Conservation (phyloP, 306 rosid species). For the Vigna nakashimae region DNA sequence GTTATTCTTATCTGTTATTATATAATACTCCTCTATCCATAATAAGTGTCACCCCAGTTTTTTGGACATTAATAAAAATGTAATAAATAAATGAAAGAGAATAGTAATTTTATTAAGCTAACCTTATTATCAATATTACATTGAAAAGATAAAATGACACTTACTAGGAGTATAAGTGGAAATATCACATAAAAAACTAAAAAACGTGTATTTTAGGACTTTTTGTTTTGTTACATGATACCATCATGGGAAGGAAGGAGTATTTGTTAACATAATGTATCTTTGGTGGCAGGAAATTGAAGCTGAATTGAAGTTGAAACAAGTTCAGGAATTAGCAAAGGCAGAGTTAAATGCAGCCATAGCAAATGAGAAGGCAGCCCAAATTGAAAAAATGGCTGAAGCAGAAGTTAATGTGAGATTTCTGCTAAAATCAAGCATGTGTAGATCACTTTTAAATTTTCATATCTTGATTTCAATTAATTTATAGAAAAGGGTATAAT, state of each 20-base stretch:
- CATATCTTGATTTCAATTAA: conserved; percentile 37
- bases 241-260: not conserved
- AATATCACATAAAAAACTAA: no score
- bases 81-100: no score
- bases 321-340: conserved; percentile 74
- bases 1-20: conserved; percentile 27
- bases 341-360: conserved; percentile 82
- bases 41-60: not conserved
- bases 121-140: no score
- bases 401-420: conserved; percentile 87
- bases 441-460: conserved; percentile 36
- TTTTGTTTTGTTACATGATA: no score
- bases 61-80: not conserved
- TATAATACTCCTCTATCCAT: conserved; percentile 3
- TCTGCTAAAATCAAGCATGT: conserved; percentile 45
- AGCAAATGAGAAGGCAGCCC: conserved; percentile 90
- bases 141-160: no score
- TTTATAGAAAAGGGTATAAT: conserved; percentile 38
- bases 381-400: conserved; percentile 88
- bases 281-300: conserved; percentile 70
- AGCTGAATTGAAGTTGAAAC: conserved; percentile 60
- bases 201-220: no score
- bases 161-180: not conserved
- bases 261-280: conserved; percentile 43
- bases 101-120: no score